Base-by-base conservation (phyloP, 2,329 filamentous ascomycete genomes). In the Alternaria triticina region DNA sequence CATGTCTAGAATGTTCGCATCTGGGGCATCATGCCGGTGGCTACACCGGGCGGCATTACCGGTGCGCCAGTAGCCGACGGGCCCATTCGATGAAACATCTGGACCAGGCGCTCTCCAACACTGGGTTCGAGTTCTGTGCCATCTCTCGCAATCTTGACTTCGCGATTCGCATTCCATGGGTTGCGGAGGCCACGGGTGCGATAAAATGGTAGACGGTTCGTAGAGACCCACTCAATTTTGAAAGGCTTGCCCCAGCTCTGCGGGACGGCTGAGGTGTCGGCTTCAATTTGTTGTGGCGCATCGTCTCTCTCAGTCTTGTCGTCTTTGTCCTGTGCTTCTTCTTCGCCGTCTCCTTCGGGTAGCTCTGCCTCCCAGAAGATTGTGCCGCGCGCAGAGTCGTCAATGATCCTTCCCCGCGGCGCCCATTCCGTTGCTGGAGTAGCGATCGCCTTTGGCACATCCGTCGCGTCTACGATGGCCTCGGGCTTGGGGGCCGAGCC, bases 81-180 rank as follows among this genome's bases (percentile, higher is more conserved):
- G n/a, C 76, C 77, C 27, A 77, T 61, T 15, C 76, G 74, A 65
- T 78, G 90, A 79, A 98, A 97, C 73, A 97, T 86, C 47, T 89
- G 89, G 66, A 96, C 85, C 57, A 98, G 82, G 71, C 88, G 88
- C 71, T 89, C 88, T 6, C 94, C 95, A 46, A 97, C 87, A 28
- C 85, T 87, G 27, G 94, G 92, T 79, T 98, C 95, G 57, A 98
- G 83, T 79, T 98, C 95, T 0, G 95, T 98, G 2, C 95, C 95
- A 73, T 98, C 95, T 72, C 95, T 87, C 23, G 95, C 95, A 75
- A 98, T 97, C 81, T 98, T 98, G 66, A 98, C 92, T 76, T 98
- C 95, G 56, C 95, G 86, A 74, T 97, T 97, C 5, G 93, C 91
- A 78, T 98, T 98, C 93, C 94, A 97, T 0, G 93, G 91, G 76